Evolutionary conservation across 805 yeast species (phyloP), one percentile per base, ranked within the genome.

Genomic region (Yamadazyma sp.): DNA sequence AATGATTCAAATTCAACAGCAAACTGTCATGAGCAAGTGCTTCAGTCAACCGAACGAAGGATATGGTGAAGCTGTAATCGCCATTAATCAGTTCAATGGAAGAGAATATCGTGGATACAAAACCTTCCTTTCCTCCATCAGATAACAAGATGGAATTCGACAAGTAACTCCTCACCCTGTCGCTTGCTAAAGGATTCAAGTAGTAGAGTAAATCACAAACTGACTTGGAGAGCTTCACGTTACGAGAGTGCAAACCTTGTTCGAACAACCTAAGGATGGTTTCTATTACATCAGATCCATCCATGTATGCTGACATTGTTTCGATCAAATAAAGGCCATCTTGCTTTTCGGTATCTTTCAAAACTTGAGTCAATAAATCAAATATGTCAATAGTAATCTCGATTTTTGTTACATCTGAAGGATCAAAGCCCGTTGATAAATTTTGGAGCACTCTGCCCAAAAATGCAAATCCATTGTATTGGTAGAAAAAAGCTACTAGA

Each of bases 401-500:
- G 7, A 57, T 46, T 35, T 66, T 69, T 6, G 70, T 73, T 2
- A 50, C 45, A 25, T 68, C 66, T 5, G 68, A 49, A 13, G 49
- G 48, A 39, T 67, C 62, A 35, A 66, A 71, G 16, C 51, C 50
- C 38, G 62, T 64, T 1, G 76, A 67, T 7, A 82, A 59, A 46
- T 83, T 83, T 47, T 84, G 89, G 21, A 90, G 58, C 0, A 85
- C 63, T 50, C 95, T 73, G 1, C 97, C 97, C 12, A 91, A 50
- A 18, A 84, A 60, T 0, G 95, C 75, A 95, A 97, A 89, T 1
- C 97, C 97, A 53, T 81, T 85, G 55, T 81, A 88, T 3, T 73
- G 71, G 54, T 83, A 77, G 18, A 82, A 62, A 62, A 93, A 89
- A 15, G 87, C 73, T 3, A 84, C 84, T 12, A 75, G 49, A 8